A percentile compares a stretch with the other conserved stretches of the same genome.
Evolutionary conservation across 805 yeast genomes (phyloP).

Genomic region (Grigorovia jiainica): DNA sequence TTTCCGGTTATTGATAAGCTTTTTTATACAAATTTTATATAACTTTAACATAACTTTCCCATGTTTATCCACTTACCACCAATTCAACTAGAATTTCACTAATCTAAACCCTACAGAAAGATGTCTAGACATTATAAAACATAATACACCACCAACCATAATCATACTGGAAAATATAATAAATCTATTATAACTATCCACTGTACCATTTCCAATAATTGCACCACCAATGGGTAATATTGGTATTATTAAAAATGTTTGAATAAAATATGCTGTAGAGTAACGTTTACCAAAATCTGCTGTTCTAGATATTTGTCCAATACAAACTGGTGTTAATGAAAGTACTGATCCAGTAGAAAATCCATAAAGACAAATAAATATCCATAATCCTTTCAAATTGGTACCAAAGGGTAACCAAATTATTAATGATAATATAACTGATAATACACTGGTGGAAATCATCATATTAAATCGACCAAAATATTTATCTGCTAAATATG

Average conservation of each 20-base stretch:
- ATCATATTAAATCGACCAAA: slow-evolving; percentile 47
- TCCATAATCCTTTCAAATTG: slow-evolving; percentile 30
- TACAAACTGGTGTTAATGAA: slow-evolving; percentile 49
- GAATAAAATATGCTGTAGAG: slow-evolving; percentile 49
- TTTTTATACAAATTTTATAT: no score
- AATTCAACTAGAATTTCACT: slow-evolving; percentile 28
- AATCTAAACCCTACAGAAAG: slow-evolving; percentile 35
- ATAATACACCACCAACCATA: slow-evolving; percentile 30
- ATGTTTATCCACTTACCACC: no score
- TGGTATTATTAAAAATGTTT: slow-evolving; percentile 41
- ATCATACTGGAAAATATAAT: slow-evolving; percentile 36
- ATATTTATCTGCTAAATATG: slow-evolving; percentile 34
- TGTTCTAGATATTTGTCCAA: slow-evolving; percentile 48
- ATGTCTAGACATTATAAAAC: slow-evolving; percentile 35
- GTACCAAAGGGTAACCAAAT: slow-evolving; percentile 38
- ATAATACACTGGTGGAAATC: slow-evolving; percentile 28
- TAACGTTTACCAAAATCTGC: slow-evolving; percentile 47
- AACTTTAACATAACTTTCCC: no score
- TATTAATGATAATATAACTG: slow-evolving; percentile 29
- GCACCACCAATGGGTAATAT: slow-evolving; percentile 44
- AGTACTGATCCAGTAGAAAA: slow-evolving; percentile 47
- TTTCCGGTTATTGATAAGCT: no score
- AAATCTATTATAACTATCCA: slow-evolving; percentile 33
- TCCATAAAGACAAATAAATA: slow-evolving; percentile 44
- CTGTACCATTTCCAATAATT: slow-evolving; percentile 31